These are phyloP conservation scores for Pythium dissotocum DNA, from an alignment of 352 stramenopile genomes.

Conservation along the genomic window DNA sequence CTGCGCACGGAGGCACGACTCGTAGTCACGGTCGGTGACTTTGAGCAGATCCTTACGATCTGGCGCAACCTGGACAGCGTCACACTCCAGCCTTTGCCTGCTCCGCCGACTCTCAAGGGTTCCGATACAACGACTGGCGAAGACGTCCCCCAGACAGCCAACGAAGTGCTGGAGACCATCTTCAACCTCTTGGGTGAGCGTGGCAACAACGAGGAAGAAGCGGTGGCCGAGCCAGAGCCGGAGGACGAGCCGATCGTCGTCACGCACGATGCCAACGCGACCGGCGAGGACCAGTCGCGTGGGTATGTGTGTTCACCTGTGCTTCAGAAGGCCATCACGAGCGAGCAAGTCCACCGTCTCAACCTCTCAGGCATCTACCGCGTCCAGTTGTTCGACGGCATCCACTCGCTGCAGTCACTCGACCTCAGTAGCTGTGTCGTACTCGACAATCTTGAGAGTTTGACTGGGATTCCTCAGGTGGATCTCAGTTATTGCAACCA, in stretches of 20 bases:
- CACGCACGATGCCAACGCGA: conserved; percentile 25
- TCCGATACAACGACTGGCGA: conserved; percentile 1
- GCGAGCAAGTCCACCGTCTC: conserved; percentile 34
- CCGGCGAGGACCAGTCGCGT: conserved; percentile 5
- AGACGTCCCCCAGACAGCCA: conserved; percentile 1
- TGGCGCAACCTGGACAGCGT: conserved; percentile 65
- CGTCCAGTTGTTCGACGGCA: conserved; percentile 57
- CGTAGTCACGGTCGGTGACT: conserved; percentile 34
- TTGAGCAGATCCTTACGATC: conserved; percentile 35
- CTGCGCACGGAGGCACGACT: conserved; percentile 47
- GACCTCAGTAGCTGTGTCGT: conserved; percentile 60
- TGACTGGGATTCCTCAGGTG: conserved; percentile 45
- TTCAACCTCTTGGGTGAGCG: conserved; percentile 1
- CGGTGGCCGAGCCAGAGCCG: conserved; percentile 11
- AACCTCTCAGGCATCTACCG: conserved; percentile 52
- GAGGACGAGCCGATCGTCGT: conserved; percentile 19
- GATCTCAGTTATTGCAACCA: conserved; percentile 72
- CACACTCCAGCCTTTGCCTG: conserved; percentile 51
- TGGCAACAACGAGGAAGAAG: conserved; percentile 5
- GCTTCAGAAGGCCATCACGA: conserved; percentile 33
- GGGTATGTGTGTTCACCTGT: conserved; percentile 37
- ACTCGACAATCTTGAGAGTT: conserved; percentile 45
- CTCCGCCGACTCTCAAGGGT: conserved; percentile 4
- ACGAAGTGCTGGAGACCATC: conserved; percentile 27
- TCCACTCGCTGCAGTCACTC: conserved; percentile 45